These are phyloP conservation scores for Penium margaritaceum DNA, from an alignment of 139 green algal genomes.

Conservation along the genomic window DNA sequence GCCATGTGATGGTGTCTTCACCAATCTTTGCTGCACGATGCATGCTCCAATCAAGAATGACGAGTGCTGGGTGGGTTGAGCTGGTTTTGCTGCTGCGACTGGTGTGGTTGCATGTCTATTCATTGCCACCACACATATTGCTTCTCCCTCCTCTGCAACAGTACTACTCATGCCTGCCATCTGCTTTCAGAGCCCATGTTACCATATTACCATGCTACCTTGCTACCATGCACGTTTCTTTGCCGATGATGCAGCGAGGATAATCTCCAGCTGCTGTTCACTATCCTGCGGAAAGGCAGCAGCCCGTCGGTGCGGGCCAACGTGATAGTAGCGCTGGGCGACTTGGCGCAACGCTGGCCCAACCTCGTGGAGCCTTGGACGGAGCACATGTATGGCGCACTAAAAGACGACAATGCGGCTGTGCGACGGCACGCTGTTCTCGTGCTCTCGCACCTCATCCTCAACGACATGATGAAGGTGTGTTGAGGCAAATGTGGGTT, in stretches of 20 bases:
- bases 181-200: not conserved
- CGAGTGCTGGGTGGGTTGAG: too few relatives aligned
- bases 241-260: conserved; percentile 61
- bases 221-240: conserved; percentile 29
- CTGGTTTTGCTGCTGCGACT: not conserved
- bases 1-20: too few relatives aligned
- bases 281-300: conserved; percentile 24
- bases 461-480: conserved; percentile 92
- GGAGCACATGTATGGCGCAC: conserved; percentile 66
- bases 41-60: too few relatives aligned
- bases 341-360: conserved; percentile 81
- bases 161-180: not conserved
- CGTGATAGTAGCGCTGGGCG: conserved; percentile 76
- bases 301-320: conserved; percentile 60
- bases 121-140: not conserved
- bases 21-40: too few relatives aligned
- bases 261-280: conserved; percentile 48
- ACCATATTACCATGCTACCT: not conserved
- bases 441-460: conserved; percentile 86
- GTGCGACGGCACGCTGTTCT: conserved; percentile 72
- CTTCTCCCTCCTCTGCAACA: not conserved
- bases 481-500: too few relatives aligned
- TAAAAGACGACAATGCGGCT: conserved; percentile 52
- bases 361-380: conserved; percentile 92
- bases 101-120: not conserved